Percentiles rank a stretch among this genome's conserved stretches.
phyloP scores from a whole-genome alignment of 208 protist genomes.

The Leishmania gerbilli region DNA sequence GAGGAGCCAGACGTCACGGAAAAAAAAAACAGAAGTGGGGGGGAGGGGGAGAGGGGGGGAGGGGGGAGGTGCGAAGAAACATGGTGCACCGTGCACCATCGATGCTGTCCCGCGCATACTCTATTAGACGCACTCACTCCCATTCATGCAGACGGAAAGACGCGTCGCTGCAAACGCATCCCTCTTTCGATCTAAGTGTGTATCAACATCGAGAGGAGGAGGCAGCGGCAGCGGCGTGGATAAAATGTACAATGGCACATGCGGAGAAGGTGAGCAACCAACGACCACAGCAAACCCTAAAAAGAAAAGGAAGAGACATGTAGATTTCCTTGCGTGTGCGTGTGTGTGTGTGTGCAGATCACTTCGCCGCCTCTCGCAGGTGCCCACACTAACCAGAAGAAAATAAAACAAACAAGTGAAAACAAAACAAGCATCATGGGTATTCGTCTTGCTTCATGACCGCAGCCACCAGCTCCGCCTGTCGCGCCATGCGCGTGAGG shows the following conservation, averaged over 20 bases:
- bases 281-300: neutral
- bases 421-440: neutral
- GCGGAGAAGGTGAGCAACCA: too few relatives aligned
- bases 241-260: neutral
- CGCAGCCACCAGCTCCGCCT: constrained; percentile 24
- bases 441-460: constrained; percentile 3
- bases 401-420: neutral
- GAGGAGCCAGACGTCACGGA: neutral
- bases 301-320: neutral
- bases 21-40: neutral
- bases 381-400: neutral
- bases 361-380: neutral
- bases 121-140: neutral
- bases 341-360: neutral
- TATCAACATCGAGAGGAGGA: too few relatives aligned
- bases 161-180: too few relatives aligned
- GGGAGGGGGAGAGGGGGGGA: neutral
- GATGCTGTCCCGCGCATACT: neutral
- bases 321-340: neutral
- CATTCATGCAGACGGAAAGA: neutral
- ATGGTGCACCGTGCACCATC: neutral
- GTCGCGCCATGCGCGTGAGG: constrained; percentile 33
- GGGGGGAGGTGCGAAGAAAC: neutral
- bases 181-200: too few relatives aligned
- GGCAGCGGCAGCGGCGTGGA: neutral